A percentile compares a stretch with the other conserved stretches of the same genome.
Conservation (phyloP, 257 asterid species). For the Petunia axillaris region DNA sequence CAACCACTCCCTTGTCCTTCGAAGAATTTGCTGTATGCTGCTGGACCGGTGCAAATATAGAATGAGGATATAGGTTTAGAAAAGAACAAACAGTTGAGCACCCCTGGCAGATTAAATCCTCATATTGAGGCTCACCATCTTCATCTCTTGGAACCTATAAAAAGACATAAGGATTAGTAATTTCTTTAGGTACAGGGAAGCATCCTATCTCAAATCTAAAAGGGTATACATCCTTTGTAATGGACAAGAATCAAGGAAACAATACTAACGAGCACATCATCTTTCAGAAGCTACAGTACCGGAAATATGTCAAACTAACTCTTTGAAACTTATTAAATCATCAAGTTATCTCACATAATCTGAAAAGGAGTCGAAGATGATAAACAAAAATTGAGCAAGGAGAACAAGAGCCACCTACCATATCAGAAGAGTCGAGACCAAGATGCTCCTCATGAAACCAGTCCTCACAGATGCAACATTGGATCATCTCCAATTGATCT, state of each 20-base stretch:
- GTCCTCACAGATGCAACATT: constrained; percentile 95
- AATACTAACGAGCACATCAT: background rate
- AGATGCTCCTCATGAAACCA: constrained; percentile 99
- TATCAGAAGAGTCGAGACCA: constrained; percentile 61
- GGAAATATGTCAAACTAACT: constrained; percentile 11
- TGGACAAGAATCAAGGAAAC: constrained; percentile 16
- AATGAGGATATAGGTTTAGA: constrained; percentile 65
- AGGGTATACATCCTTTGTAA: background rate
- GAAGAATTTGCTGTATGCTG: constrained; percentile 33
- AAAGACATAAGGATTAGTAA: constrained; percentile 25
- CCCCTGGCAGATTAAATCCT: constrained; percentile 80
- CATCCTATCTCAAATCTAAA: background rate
- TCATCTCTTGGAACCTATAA: constrained; percentile 83
- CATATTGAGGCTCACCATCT: constrained; percentile 84
- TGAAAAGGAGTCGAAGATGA: background rate
- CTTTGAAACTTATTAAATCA: background rate
- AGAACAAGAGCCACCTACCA: constrained; percentile 51
- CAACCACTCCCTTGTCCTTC: constrained; percentile 47
- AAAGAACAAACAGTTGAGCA: constrained; percentile 73
- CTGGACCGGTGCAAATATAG: constrained; percentile 39
- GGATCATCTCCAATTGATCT: constrained; percentile 92
- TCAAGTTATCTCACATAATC: background rate
- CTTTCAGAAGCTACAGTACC: background rate
- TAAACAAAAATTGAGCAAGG: constrained; percentile 11
- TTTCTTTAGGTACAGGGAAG: background rate